phyloP scores from a whole-genome alignment of 805 yeast genomes.

The Wickerhamomyces tratensis region DNA sequence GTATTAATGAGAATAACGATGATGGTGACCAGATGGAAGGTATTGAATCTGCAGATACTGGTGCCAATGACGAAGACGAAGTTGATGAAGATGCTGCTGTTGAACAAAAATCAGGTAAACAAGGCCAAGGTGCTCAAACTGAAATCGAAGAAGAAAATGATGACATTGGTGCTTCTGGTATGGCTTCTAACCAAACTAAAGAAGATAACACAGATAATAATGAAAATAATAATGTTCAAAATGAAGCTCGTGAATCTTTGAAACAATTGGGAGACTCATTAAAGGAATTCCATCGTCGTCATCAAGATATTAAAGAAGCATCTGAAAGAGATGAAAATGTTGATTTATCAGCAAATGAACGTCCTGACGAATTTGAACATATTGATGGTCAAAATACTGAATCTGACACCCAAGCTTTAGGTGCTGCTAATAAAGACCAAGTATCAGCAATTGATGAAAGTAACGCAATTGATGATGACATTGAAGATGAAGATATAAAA shows the following conservation, averaged over 20 bases:
- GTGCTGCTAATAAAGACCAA: constrained; percentile 79
- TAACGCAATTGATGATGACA: constrained; percentile 72
- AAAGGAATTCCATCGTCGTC: constrained; percentile 85
- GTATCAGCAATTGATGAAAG: constrained; percentile 69
- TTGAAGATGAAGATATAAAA: constrained; percentile 20
- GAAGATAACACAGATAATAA: constrained; percentile 31
- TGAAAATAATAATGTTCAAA: constrained; percentile 44
- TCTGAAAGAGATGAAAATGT: constrained; percentile 34
- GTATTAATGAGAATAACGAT: constrained; percentile 29
- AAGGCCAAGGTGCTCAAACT: constrained; percentile 53
- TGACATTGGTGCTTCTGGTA: constrained; percentile 61
- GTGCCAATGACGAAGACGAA: constrained; percentile 32
- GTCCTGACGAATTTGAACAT: constrained; percentile 83
- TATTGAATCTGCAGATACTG: constrained; percentile 39
- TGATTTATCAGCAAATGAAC: constrained; percentile 49
- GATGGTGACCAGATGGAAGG: constrained; percentile 40
- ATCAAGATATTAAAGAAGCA: constrained; percentile 77
- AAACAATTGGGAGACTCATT: constrained; percentile 86
- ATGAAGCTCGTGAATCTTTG: constrained; percentile 65
- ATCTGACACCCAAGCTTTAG: constrained; percentile 83
- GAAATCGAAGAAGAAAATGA: constrained; percentile 48
- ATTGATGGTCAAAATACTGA: constrained; percentile 72
- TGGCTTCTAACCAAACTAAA: constrained; percentile 33
- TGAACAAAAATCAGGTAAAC: constrained; percentile 49
- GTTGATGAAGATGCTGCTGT: constrained; percentile 49